These are phyloP conservation scores for Geotrichum citri-aurantii DNA, from an alignment of 1,139 yeast species.

Conservation along the genomic window DNA sequence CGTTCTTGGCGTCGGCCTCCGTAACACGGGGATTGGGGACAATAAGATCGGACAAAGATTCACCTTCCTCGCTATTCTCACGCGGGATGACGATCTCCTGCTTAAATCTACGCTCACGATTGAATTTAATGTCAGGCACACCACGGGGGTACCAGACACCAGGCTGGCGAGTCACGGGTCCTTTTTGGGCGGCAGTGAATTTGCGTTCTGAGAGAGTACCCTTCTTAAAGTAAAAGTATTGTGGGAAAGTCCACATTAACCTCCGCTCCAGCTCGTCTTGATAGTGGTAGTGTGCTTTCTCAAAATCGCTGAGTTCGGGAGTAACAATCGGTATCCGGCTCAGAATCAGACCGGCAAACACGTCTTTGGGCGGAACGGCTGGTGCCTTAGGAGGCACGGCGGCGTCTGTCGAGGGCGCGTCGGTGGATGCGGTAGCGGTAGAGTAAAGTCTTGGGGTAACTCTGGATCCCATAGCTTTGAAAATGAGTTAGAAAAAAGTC, in stretches of 20 bases:
- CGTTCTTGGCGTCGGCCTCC: slow-evolving; percentile 62
- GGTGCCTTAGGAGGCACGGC: slow-evolving; percentile 7
- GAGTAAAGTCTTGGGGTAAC: slow-evolving; percentile 16
- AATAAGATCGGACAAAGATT: slow-evolving; percentile 59
- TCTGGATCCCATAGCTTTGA: slow-evolving; percentile 11
- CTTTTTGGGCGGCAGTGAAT: slow-evolving; percentile 67
- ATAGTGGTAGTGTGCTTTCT: slow-evolving; percentile 69
- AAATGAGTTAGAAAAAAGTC: neutral
- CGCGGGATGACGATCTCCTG: slow-evolving; percentile 71
- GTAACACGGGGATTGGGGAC: slow-evolving; percentile 68
- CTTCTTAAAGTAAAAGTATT: slow-evolving; percentile 82
- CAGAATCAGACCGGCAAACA: slow-evolving; percentile 47
- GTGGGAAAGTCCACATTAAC: slow-evolving; percentile 96
- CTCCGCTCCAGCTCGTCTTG: slow-evolving; percentile 83
- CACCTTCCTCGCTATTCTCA: slow-evolving; percentile 43
- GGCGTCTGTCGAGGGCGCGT: slow-evolving; percentile 4
- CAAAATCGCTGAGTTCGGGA: slow-evolving; percentile 67
- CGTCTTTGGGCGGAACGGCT: slow-evolving; percentile 17
- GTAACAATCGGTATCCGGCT: slow-evolving; percentile 83
- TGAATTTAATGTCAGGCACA: slow-evolving; percentile 76
- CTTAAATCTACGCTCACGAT: slow-evolving; percentile 80
- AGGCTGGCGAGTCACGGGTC: slow-evolving; percentile 67
- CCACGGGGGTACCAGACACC: slow-evolving; percentile 78
- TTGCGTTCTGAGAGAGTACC: slow-evolving; percentile 87
- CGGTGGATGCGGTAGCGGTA: slow-evolving; percentile 6